Base-by-base conservation (phyloP, 306 rosid genomes). In the Cicer yamashitae region DNA sequence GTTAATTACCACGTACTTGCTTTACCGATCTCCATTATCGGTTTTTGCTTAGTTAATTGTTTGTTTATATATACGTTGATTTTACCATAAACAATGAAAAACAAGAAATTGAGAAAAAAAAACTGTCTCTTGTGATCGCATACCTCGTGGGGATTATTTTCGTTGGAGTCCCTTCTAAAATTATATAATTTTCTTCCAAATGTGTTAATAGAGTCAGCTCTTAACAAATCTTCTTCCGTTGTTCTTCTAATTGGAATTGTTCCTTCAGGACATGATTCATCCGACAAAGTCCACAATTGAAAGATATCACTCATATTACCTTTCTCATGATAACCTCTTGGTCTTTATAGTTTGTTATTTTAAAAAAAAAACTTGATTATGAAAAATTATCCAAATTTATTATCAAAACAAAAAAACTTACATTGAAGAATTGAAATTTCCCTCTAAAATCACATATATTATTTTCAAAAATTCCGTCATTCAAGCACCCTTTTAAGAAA, bases 171-270 rank as follows among this genome's bases (percentile, higher is more conserved):
- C 63, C 96, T 91, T 80, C 89, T 86, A 25, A 86, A 87, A 68
- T 93, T 97, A 34, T 17, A 17, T 17, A 17, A 17, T 17, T 17
- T 17, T 17, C 18, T 17, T 17, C 18, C 18, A 17, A 17, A 17
- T 17, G 18, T 17, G 18, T 17, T 17, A 17, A 17, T 17, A 17
- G 18, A 17, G 18, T 17, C 18, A 17, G 18, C 18, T 17, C 18
- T 17, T 17, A 17, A 17, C 18, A 17, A 17, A 17, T 17, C 18
- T 17, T 80, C 37, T 41, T 88, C 90, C n/a, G 78, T 86, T 40
- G 98, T 91, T 84, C 98, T 88, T 82, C 97, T 83, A 1, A 93
- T 84, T 17, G 98, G 96, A 47, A 93, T 65, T 2, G 97, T 88
- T 67, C 98, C 98, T 79, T 87, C 91, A 0, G 97, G 96, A 51